Percentiles rank a stretch among this genome's conserved stretches.
Evolutionary conservation across 495 filamentous ascomycete species (phyloP).

Genomic region (Lophiostoma macrostomum): DNA sequence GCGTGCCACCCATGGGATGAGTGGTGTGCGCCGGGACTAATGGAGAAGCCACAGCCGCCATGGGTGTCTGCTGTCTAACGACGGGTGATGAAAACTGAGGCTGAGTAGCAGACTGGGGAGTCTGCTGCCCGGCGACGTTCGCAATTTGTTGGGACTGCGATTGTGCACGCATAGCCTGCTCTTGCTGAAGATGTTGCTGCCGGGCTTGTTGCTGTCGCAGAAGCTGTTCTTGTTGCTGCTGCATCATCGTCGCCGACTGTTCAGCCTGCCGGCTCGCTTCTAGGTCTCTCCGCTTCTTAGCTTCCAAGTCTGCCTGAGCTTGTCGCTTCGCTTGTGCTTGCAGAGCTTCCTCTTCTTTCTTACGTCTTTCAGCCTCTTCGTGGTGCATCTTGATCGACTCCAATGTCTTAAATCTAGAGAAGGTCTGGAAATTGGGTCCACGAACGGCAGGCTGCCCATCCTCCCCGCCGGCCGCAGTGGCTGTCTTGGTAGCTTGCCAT

Average conservation of each 20-base stretch:
- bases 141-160: constrained; percentile 46
- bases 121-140: constrained; percentile 20
- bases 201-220: constrained; percentile 36
- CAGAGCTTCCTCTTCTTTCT: constrained; percentile 61
- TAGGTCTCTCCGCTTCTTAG: constrained; percentile 27
- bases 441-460: constrained; percentile 56
- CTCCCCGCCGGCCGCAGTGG: constrained; percentile 58
- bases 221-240: constrained; percentile 40
- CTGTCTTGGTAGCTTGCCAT: constrained; percentile 59
- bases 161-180: constrained; percentile 26
- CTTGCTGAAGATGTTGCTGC: constrained; percentile 39
- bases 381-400: constrained; percentile 77
- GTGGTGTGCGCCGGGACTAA: constrained; percentile 55
- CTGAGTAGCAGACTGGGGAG: constrained; percentile 49
- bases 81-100: constrained; percentile 74
- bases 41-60: constrained; percentile 67
- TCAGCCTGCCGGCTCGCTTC: constrained; percentile 17
- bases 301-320: constrained; percentile 37
- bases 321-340: constrained; percentile 50
- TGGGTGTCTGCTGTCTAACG: constrained; percentile 74
- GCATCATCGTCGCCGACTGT: constrained; percentile 21
- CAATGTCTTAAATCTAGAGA: constrained; percentile 86
- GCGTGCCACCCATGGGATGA: constrained; percentile 53
- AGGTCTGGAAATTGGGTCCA: constrained; percentile 76
- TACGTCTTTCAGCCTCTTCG: constrained; percentile 64